Conservation (phyloP, 805 yeast species). For the Spathaspora arborariae region DNA sequence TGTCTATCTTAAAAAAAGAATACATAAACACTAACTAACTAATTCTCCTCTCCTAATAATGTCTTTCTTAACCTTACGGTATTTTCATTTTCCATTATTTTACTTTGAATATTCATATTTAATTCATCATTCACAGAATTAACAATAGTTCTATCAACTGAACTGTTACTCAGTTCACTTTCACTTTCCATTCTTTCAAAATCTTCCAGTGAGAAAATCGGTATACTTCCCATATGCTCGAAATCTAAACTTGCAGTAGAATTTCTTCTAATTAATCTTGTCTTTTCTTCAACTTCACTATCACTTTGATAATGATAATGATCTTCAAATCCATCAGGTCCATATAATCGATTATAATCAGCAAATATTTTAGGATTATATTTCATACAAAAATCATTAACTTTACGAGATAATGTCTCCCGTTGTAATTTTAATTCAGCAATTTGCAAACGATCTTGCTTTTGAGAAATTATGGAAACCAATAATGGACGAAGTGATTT, state of each 20-base stretch:
- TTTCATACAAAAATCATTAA: conserved; percentile 31
- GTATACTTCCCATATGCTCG: conserved; percentile 23
- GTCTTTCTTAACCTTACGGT: neutral
- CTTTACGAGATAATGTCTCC: conserved; percentile 21
- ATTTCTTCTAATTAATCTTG: conserved; percentile 1
- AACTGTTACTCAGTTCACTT: conserved; percentile 1
- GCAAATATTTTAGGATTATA: conserved; percentile 38
- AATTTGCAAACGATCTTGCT: conserved; percentile 27
- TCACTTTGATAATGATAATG: neutral
- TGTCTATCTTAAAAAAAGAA: neutral
- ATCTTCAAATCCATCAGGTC: conserved; percentile 3
- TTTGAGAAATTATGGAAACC: conserved; percentile 27
- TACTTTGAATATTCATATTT: neutral
- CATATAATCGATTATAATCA: conserved; percentile 31
- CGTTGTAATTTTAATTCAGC: conserved; percentile 27
- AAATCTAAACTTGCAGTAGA: conserved; percentile 7
- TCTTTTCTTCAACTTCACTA: neutral
- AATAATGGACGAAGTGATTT: conserved; percentile 37
- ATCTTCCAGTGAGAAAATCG: conserved; percentile 21
- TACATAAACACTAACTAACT: neutral
- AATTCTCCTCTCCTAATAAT: neutral
- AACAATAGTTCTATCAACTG: neutral
- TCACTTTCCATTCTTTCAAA: conserved; percentile 1
- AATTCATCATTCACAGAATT: neutral
- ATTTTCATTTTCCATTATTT: neutral